Conservation (phyloP, 2,329 filamentous ascomycete species). For the Trichoderma sp. region DNA sequence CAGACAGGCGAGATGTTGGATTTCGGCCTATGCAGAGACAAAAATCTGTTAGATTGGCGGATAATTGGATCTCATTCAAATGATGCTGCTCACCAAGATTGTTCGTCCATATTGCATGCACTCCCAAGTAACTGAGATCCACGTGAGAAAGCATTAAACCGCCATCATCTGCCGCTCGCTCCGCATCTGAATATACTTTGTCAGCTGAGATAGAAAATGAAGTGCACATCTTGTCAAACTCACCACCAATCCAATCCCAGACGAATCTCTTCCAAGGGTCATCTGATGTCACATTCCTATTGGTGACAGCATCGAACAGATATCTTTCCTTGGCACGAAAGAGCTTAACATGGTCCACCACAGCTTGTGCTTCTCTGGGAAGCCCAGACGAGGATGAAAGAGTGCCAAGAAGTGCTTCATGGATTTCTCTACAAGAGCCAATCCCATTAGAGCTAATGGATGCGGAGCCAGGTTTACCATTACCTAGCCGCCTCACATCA, state of each 20-base stretch:
- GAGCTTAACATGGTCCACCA: slow-evolving; percentile 60
- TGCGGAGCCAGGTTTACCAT: slow-evolving; percentile 37
- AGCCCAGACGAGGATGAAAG: slow-evolving; percentile 49
- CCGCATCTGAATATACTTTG: slow-evolving; percentile 50
- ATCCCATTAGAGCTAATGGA: slow-evolving; percentile 42
- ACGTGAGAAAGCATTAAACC: slow-evolving; percentile 70
- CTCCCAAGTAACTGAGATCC: slow-evolving; percentile 75
- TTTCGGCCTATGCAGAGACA: slow-evolving; percentile 46
- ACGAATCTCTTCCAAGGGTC: slow-evolving; percentile 74
- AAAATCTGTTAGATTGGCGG: neutral
- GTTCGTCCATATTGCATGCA: slow-evolving; percentile 71
- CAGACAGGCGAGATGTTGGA: slow-evolving; percentile 48
- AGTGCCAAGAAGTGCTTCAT: slow-evolving; percentile 55
- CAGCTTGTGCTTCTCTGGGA: slow-evolving; percentile 51
- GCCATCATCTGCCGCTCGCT: slow-evolving; percentile 63
- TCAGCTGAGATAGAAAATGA: neutral
- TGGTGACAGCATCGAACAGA: slow-evolving; percentile 64
- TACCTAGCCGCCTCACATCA: slow-evolving; percentile 31
- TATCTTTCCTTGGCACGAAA: slow-evolving; percentile 63
- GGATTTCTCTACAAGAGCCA: slow-evolving; percentile 56
- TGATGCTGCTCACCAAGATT: slow-evolving; percentile 55
- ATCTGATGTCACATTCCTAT: slow-evolving; percentile 67
- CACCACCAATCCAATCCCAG: slow-evolving; percentile 76
- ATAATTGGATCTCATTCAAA: neutral
- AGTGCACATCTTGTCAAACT: slow-evolving; percentile 29